Conservation (phyloP, 2,329 filamentous ascomycete genomes). For the Penicillium sp. region DNA sequence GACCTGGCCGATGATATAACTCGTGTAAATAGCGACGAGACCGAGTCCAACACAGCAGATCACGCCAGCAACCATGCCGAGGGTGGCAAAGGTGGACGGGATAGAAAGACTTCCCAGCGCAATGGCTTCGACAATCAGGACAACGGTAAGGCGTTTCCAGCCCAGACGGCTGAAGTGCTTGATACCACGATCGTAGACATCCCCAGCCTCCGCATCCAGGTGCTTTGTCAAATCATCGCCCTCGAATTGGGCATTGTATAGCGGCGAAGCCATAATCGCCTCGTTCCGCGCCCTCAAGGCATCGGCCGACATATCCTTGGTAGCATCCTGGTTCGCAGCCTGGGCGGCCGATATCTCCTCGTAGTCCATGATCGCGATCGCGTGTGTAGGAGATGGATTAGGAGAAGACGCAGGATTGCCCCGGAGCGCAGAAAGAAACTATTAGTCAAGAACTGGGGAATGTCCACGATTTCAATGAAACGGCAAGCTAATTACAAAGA, state of each 20-base stretch:
- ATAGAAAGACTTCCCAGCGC: neutral
- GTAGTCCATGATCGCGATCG: neutral
- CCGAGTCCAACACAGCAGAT: neutral
- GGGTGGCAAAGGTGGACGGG: neutral
- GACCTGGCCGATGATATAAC: neutral
- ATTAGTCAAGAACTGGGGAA: neutral
- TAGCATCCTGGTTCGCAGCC: neutral
- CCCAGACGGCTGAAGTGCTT: neutral
- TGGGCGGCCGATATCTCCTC: neutral
- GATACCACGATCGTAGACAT: neutral
- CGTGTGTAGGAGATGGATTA: neutral
- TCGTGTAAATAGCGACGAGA: neutral
- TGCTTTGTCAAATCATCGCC: neutral
- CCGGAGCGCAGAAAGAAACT: neutral
- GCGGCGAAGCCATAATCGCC: neutral
- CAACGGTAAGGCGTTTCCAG: neutral
- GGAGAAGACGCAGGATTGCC: neutral
- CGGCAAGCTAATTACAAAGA: neutral
- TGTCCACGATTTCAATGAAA: neutral
- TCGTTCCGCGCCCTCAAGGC: neutral
- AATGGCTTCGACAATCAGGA: neutral
- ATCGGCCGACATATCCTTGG: neutral
- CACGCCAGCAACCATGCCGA: neutral
- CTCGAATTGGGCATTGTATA: neutral
- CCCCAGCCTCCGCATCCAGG: neutral